A percentile compares a stretch with the other conserved stretches of the same genome.
Conservation (phyloP, 225 moss, liverwort and hornwort genomes). For the Thuidium tamariscinum region DNA sequence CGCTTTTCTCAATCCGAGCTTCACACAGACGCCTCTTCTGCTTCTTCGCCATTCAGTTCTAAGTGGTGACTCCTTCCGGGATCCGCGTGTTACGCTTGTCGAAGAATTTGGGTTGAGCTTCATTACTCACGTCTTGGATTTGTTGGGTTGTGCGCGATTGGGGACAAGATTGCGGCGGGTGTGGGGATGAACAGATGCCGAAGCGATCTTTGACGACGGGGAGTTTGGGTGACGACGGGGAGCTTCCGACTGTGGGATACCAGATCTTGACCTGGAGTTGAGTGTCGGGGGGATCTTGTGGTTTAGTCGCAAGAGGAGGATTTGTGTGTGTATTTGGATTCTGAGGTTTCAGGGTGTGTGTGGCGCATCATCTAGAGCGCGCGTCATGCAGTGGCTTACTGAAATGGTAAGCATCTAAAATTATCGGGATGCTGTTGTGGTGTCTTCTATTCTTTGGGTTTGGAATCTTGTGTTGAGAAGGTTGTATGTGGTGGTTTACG, state of each 20-base stretch:
- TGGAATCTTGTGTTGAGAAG: not conserved
- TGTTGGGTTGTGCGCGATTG: not conserved
- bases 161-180: not conserved
- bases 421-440: too few relatives aligned
- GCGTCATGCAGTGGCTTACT: conserved; percentile 83
- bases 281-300: not conserved
- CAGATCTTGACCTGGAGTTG: not conserved
- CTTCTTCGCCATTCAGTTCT: not conserved
- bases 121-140: not conserved
- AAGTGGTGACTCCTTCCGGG: not conserved
- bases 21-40: not conserved
- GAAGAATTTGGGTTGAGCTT: not conserved
- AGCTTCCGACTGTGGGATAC: not conserved
- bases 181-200: not conserved
- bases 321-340: not conserved
- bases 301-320: not conserved
- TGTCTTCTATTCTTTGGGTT: not conserved
- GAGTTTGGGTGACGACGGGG: not conserved
- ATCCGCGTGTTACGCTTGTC: not conserved
- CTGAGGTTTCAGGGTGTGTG: not conserved
- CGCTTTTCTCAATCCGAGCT: not conserved
- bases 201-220: not conserved
- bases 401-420: conserved; percentile 45
- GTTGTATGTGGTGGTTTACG: not conserved
- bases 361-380: not conserved